phyloP scores from a whole-genome alignment of 352 stramenopile genomes.

The Pythium aristosporum region DNA sequence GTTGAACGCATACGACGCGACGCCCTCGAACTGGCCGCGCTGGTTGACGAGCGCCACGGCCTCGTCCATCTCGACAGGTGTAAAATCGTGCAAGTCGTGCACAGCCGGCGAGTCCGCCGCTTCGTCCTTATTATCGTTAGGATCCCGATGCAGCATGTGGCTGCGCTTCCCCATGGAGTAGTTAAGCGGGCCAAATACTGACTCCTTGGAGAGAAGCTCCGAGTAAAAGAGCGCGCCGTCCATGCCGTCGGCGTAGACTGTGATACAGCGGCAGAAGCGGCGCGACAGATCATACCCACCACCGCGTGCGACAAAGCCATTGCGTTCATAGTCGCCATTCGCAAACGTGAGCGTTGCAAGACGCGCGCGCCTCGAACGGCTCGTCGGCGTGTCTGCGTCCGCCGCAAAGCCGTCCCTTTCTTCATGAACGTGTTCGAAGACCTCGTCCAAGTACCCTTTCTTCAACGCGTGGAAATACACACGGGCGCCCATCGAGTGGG shows the following conservation, averaged over 20 bases:
- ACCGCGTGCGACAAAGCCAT: conserved; percentile 20
- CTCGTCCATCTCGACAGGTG: conserved; percentile 44
- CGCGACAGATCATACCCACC: conserved; percentile 23
- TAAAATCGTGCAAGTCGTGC: conserved; percentile 7
- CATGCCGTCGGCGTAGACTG: conserved; percentile 45
- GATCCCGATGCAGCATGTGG: conserved; percentile 26
- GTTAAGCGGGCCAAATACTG: conserved; percentile 27
- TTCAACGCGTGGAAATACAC: conserved; percentile 35
- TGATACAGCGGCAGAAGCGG: conserved; percentile 38
- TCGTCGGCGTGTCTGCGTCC: neutral
- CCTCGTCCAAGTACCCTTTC: conserved; percentile 21
- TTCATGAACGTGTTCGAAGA: conserved; percentile 29
- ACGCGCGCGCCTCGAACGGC: neutral
- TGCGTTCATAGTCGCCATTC: conserved; percentile 23
- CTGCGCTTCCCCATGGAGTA: conserved; percentile 31
- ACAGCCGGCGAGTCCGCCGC: neutral
- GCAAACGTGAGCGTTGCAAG: conserved; percentile 22
- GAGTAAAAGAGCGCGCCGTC: conserved; percentile 46
- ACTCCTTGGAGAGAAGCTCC: conserved; percentile 30
- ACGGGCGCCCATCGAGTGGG: conserved; percentile 41
- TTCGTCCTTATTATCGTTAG: neutral
- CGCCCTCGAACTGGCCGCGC: conserved; percentile 47
- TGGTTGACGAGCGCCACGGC: conserved; percentile 60
- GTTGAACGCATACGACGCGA: conserved; percentile 47
- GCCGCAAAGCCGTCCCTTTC: neutral